phyloP scores from a whole-genome alignment of 2,329 filamentous ascomycete genomes.

The Pyricularia sp. region DNA sequence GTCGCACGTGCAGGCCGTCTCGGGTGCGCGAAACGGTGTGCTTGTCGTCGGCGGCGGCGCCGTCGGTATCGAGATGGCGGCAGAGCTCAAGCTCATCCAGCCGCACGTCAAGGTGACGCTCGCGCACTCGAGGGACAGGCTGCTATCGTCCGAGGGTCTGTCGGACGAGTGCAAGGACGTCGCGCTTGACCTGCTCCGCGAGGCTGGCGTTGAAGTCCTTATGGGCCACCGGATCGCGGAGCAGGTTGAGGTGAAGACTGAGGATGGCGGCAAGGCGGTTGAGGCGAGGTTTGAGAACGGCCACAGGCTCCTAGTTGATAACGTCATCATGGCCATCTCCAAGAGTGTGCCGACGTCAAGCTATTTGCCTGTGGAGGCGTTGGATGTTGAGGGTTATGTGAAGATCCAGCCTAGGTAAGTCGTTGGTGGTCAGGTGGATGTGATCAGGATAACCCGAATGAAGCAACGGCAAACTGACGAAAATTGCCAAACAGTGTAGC shows the following conservation, averaged over 20 bases:
- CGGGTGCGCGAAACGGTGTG: conserved; percentile 45
- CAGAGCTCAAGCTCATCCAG: conserved; percentile 61
- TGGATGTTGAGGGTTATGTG: conserved; percentile 59
- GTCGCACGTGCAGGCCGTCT: conserved; percentile 46
- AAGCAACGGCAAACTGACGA: neutral
- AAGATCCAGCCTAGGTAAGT: conserved; percentile 48
- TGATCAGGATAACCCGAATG: neutral
- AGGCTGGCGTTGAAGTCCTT: conserved; percentile 56
- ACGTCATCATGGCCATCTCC: conserved; percentile 62
- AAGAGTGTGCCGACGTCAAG: conserved; percentile 50
- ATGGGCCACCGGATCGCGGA: conserved; percentile 48
- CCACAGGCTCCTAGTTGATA: conserved; percentile 47
- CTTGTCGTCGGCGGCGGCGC: conserved; percentile 71
- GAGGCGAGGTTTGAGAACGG: conserved; percentile 53
- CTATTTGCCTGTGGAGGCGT: conserved; percentile 47
- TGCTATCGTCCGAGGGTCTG: conserved; percentile 66
- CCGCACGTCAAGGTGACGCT: conserved; percentile 61
- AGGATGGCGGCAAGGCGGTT: conserved; percentile 28
- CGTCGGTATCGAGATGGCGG: conserved; percentile 74
- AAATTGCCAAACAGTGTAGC: conserved; percentile 31
- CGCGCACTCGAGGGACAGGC: conserved; percentile 60
- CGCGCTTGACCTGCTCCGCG: conserved; percentile 46
- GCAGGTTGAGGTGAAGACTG: conserved; percentile 33
- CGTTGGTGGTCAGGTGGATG: neutral
- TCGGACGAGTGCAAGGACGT: conserved; percentile 60